Conservation (phyloP, 2,329 filamentous ascomycete species). For the Neurospora sp. region DNA sequence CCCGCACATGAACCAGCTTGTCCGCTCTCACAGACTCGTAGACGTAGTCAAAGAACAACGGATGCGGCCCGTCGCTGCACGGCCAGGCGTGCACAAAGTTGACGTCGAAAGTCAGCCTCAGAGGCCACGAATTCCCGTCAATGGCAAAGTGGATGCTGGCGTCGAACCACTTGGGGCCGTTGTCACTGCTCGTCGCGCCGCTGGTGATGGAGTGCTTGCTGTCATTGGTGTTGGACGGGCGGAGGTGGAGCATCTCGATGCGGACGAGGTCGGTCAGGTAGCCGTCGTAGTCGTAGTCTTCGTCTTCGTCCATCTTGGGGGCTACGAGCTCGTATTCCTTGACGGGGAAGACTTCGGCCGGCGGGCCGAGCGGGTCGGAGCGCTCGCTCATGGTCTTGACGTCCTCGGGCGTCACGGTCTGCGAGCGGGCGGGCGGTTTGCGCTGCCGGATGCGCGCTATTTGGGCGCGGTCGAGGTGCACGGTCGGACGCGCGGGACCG, state of each 20-base stretch:
- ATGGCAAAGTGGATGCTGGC: conserved; percentile 55
- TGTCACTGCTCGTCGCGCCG: not conserved
- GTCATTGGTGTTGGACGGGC: conserved; percentile 24
- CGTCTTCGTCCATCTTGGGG: conserved; percentile 37
- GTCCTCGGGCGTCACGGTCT: conserved; percentile 41
- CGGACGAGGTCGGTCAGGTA: conserved; percentile 55
- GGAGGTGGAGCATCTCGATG: conserved; percentile 57
- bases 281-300: conserved; percentile 6
- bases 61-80: conserved; percentile 53
- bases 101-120: conserved; percentile 53
- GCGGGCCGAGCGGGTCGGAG: conserved; percentile 59
- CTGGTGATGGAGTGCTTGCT: not conserved
- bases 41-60: conserved; percentile 62
- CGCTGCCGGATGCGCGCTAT: conserved; percentile 59
- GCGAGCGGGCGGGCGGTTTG: conserved; percentile 39
- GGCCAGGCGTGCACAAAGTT: conserved; percentile 57
- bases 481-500: conserved; percentile 58
- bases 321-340: conserved; percentile 55
- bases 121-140: conserved; percentile 51
- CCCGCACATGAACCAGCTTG: conserved; percentile 52
- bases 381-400: conserved; percentile 56
- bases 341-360: conserved; percentile 51
- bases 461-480: conserved; percentile 57
- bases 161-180: conserved; percentile 42
- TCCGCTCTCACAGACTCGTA: conserved; percentile 51